Evolutionary conservation across 345 rosid genomes (phyloP).

Genomic region (Pseudoturritis turrita): DNA sequence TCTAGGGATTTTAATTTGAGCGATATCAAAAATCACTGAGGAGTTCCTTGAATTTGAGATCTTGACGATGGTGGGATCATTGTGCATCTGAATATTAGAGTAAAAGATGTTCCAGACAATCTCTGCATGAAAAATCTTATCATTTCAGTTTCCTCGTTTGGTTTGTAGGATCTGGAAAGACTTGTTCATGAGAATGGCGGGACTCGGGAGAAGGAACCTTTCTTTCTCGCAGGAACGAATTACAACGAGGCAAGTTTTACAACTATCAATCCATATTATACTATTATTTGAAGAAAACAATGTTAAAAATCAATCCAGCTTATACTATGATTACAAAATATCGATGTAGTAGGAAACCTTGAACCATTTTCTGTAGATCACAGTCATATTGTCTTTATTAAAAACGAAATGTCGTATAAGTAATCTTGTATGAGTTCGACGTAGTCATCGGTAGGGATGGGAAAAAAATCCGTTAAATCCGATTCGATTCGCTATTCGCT

Average conservation of each 20-base stretch:
- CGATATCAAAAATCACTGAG: constrained; percentile 77
- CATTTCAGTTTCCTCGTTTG: background rate
- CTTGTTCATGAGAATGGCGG: constrained; percentile 57
- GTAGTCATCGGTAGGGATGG: background rate
- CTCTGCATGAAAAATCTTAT: background rate
- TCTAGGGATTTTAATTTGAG: too few relatives aligned
- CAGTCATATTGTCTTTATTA: background rate
- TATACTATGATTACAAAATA: too few relatives aligned
- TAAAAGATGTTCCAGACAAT: constrained; percentile 1
- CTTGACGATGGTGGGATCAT: constrained; percentile 29
- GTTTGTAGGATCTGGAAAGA: constrained; percentile 70
- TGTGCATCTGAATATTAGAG: background rate
- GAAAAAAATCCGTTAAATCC: too few relatives aligned
- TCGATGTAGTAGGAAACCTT: too few relatives aligned
- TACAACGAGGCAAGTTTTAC: constrained; percentile 45
- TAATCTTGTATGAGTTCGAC: background rate
- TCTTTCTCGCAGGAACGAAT: constrained; percentile 48
- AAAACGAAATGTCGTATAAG: background rate
- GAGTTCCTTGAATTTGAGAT: constrained; percentile 86
- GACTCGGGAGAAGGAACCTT: constrained; percentile 71
- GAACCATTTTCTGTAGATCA: background rate
- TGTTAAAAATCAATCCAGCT: too few relatives aligned
- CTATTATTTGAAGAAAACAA: too few relatives aligned
- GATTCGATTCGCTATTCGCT: too few relatives aligned
- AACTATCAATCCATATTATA: background rate